phyloP scores from a whole-genome alignment of 495 filamentous ascomycete genomes.

The Penicillium dipodomyicola region DNA sequence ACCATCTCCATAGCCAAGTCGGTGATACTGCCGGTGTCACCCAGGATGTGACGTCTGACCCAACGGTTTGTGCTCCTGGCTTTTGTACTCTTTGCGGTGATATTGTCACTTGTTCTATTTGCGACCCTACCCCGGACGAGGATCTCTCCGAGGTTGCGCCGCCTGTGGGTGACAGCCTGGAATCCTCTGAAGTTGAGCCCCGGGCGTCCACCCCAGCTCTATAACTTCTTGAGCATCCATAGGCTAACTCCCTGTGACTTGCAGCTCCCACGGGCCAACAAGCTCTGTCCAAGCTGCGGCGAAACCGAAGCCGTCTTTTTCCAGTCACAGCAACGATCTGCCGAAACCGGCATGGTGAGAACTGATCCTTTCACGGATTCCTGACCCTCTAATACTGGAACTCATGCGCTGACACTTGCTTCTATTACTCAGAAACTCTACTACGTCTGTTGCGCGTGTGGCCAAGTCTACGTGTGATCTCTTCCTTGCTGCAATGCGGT shows the following conservation, averaged over 20 bases:
- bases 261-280: slow-evolving; percentile 83
- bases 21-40: slow-evolving; percentile 97
- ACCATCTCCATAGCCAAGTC: slow-evolving; percentile 81
- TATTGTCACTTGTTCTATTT: slow-evolving; percentile 48
- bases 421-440: slow-evolving; percentile 77
- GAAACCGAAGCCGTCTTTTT: slow-evolving; percentile 93
- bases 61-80: slow-evolving; percentile 79
- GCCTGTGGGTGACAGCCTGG: slow-evolving; percentile 8
- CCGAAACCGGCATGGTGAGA: slow-evolving; percentile 96
- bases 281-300: slow-evolving; percentile 76
- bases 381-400: background rate
- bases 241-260: slow-evolving; percentile 48
- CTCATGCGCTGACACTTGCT: background rate
- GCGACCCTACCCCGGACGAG: slow-evolving; percentile 32
- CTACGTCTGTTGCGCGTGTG: slow-evolving; percentile 92
- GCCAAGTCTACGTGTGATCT: slow-evolving; percentile 71
- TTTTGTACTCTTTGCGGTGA: slow-evolving; percentile 55
- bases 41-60: slow-evolving; percentile 92
- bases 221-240: slow-evolving; percentile 15
- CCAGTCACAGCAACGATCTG: slow-evolving; percentile 93
- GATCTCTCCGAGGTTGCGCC: background rate
- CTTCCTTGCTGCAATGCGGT: slow-evolving; percentile 21
- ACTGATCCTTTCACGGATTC: background rate
- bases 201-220: slow-evolving; percentile 10
- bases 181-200: slow-evolving; percentile 4